Evolutionary conservation across 129 eudicot species (phyloP).

Genomic region (Rutidosis leptorrhynchoides): DNA sequence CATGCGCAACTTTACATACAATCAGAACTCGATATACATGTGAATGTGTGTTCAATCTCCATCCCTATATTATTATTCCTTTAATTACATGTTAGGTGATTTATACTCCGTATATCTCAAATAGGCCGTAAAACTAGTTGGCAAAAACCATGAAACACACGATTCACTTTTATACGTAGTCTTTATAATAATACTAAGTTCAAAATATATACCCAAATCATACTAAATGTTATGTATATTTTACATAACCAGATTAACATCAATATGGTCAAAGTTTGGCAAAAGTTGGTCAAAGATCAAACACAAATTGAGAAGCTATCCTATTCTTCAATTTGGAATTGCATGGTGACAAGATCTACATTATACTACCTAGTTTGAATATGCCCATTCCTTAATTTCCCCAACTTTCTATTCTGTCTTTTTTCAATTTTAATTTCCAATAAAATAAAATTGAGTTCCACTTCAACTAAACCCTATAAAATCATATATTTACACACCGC

Average conservation of each 20-base stretch:
- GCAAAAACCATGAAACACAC: too few relatives aligned
- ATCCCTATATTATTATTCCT: too few relatives aligned
- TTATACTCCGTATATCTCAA: too few relatives aligned
- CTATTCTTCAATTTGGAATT: slow-evolving; percentile 16
- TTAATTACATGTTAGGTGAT: too few relatives aligned
- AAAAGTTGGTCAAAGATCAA: slow-evolving; percentile 18
- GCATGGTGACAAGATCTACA: slow-evolving; percentile 14
- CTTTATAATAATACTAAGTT: too few relatives aligned
- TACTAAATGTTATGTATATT: neutral
- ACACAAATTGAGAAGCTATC: slow-evolving; percentile 23
- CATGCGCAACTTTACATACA: too few relatives aligned
- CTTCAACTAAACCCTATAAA: slow-evolving; percentile 32
- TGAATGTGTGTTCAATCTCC: too few relatives aligned
- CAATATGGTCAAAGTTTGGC: slow-evolving; percentile 4
- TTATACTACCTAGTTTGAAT: slow-evolving; percentile 22
- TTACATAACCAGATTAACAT: slow-evolving; percentile 9
- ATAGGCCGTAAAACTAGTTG: too few relatives aligned
- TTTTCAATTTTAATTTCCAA: neutral
- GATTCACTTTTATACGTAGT: too few relatives aligned
- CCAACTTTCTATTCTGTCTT: slow-evolving; percentile 4
- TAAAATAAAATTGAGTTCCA: slow-evolving; percentile 32
- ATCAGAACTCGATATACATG: too few relatives aligned
- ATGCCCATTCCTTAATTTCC: slow-evolving; percentile 15
- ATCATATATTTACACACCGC: slow-evolving; percentile 46
- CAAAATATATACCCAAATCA: too few relatives aligned